A percentile compares a stretch with the other conserved stretches of the same genome.
Conservation (phyloP, 2,329 filamentous ascomycete genomes). For the Alternaria infectoria region DNA sequence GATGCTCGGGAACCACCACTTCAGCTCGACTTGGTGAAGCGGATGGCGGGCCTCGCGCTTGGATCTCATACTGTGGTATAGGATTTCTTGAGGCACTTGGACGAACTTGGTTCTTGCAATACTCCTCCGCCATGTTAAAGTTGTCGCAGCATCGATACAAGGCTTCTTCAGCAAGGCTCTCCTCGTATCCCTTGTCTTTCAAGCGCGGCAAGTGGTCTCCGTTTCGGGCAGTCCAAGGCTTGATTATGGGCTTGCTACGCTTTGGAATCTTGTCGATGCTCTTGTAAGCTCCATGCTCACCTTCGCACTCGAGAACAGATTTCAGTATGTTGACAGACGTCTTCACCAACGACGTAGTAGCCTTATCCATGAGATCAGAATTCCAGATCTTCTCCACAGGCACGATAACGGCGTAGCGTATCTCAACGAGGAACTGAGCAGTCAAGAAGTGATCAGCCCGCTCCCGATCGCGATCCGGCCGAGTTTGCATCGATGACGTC, state of each 20-base stretch:
- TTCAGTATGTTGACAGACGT: slow-evolving; percentile 84
- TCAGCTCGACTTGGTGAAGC: slow-evolving; percentile 43
- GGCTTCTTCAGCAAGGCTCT: slow-evolving; percentile 75
- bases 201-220: slow-evolving; percentile 53
- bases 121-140: slow-evolving; percentile 67
- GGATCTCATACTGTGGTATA: slow-evolving; percentile 61
- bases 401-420: slow-evolving; percentile 80
- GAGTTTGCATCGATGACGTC: slow-evolving; percentile 61
- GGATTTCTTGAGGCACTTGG: slow-evolving; percentile 69
- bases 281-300: slow-evolving; percentile 70
- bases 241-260: slow-evolving; percentile 54
- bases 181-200: slow-evolving; percentile 57
- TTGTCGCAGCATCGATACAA: slow-evolving; percentile 81
- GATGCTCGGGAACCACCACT: slow-evolving; percentile 39
- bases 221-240: slow-evolving; percentile 60
- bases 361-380: slow-evolving; percentile 80
- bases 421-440: slow-evolving; percentile 82
- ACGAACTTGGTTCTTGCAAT: slow-evolving; percentile 70
- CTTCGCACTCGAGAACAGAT: slow-evolving; percentile 76
- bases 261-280: slow-evolving; percentile 65
- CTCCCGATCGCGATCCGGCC: slow-evolving; percentile 60
- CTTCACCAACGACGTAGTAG: slow-evolving; percentile 76
- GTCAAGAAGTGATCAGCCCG: slow-evolving; percentile 68
- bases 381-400: slow-evolving; percentile 82
- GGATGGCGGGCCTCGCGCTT: slow-evolving; percentile 36